Conservation (phyloP, 768 basidiomycete genomes). For the Leucocoprinus sp. region DNA sequence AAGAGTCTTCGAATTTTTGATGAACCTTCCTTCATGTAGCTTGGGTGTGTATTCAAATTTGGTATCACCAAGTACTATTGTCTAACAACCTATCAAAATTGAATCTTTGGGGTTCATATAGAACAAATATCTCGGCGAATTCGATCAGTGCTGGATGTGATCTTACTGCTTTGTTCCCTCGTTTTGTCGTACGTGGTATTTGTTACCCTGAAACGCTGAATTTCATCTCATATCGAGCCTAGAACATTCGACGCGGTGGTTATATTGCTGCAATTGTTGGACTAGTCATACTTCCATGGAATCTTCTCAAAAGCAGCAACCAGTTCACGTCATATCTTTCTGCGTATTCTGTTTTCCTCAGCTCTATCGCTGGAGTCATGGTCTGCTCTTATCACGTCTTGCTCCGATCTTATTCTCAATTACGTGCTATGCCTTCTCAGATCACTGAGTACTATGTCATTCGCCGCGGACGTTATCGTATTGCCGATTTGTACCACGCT, state of each 20-base stretch:
- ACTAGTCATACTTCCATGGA: slow-evolving; percentile 71
- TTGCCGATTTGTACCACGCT: slow-evolving; percentile 61
- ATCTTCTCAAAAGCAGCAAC: slow-evolving; percentile 64
- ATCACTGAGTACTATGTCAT: slow-evolving; percentile 76
- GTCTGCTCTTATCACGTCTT: slow-evolving; percentile 23
- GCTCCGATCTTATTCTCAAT: background rate
- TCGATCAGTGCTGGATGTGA: slow-evolving; percentile 80
- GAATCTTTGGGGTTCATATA: slow-evolving; percentile 17
- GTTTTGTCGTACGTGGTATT: slow-evolving; percentile 48
- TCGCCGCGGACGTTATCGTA: slow-evolving; percentile 59
- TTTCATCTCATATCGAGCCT: background rate
- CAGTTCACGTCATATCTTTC: slow-evolving; percentile 76
- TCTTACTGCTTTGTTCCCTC: slow-evolving; percentile 68
- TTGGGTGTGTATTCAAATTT: slow-evolving; percentile 8
- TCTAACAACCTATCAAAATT: too few species aligned
- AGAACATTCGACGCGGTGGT: slow-evolving; percentile 81
- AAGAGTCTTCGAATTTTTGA: background rate
- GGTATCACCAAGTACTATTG: too few species aligned
- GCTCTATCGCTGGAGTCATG: slow-evolving; percentile 78
- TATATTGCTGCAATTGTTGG: slow-evolving; percentile 78
- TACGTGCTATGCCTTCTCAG: slow-evolving; percentile 23
- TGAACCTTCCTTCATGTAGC: background rate
- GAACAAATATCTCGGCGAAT: slow-evolving; percentile 78
- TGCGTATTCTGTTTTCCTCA: slow-evolving; percentile 74
- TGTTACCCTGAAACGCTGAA: background rate